phyloP scores from a whole-genome alignment of 1,284 basidiomycete genomes.

The Fomitopsis schrenkii region DNA sequence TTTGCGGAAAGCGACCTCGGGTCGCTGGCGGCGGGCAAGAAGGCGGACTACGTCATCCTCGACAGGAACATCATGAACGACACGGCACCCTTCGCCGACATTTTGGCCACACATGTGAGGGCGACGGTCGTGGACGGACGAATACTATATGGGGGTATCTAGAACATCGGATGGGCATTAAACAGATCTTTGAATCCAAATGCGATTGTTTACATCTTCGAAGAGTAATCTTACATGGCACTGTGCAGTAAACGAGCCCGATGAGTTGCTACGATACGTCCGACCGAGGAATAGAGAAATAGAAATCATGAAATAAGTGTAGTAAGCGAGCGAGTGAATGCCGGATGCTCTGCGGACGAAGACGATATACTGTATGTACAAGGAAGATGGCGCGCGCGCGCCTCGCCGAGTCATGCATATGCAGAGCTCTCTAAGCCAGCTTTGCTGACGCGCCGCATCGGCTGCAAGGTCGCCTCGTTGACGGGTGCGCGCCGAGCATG shows the following conservation, averaged over 20 bases:
- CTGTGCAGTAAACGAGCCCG: neutral
- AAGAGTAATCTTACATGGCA: constrained; percentile 4
- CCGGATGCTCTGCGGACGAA: neutral
- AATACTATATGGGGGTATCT: constrained; percentile 56
- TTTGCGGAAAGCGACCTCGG: constrained; percentile 73
- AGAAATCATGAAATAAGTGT: neutral
- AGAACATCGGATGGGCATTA: neutral
- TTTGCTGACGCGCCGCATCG: constrained; percentile 82
- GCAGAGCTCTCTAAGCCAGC: constrained; percentile 75
- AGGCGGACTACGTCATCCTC: constrained; percentile 83
- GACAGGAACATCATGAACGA: constrained; percentile 73
- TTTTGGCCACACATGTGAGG: constrained; percentile 49
- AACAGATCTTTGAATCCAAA: neutral
- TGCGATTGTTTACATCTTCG: constrained; percentile 1
- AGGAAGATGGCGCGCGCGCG: neutral
- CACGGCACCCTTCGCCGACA: constrained; percentile 47
- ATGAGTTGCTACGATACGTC: neutral
- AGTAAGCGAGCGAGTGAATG: neutral
- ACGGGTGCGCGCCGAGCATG: constrained; percentile 83
- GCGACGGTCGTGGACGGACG: constrained; percentile 74
- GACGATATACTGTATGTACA: neutral
- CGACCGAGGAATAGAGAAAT: neutral
- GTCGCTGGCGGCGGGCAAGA: constrained; percentile 68
- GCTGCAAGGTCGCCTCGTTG: constrained; percentile 81
- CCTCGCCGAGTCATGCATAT: constrained; percentile 16